A percentile compares a stretch with the other conserved stretches of the same genome.
Evolutionary conservation across 2,329 filamentous ascomycete genomes (phyloP).

Genomic region (Cordyceps fumosorosea): DNA sequence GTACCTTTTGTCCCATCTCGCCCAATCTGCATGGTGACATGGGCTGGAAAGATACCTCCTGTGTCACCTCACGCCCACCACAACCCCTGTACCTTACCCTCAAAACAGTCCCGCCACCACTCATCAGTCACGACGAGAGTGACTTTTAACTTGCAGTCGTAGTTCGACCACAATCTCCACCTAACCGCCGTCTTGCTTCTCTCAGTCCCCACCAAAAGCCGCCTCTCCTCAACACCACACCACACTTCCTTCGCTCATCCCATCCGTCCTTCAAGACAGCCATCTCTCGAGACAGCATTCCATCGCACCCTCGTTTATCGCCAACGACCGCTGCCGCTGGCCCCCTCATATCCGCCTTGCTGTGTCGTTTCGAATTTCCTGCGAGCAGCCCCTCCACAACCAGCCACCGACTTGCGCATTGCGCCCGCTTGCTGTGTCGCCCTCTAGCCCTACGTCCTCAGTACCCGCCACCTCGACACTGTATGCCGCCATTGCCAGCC

Average conservation of each 20-base stretch:
- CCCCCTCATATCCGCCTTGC: background rate
- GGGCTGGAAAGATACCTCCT: background rate
- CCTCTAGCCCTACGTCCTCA: background rate
- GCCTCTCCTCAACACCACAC: background rate
- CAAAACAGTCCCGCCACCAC: background rate
- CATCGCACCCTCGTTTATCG: background rate
- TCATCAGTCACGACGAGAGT: background rate
- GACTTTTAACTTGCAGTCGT: background rate
- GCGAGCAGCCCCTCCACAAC: background rate
- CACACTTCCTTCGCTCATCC: slow-evolving; percentile 1
- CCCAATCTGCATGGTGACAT: background rate
- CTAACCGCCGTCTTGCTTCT: background rate
- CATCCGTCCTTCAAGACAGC: background rate
- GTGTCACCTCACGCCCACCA: background rate
- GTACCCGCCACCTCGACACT: slow-evolving; percentile 2
- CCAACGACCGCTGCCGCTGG: background rate
- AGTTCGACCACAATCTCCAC: background rate
- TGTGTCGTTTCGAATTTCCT: background rate
- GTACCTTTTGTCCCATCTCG: background rate
- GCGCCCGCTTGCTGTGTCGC: slow-evolving; percentile 1
- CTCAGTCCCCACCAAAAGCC: slow-evolving; percentile 4
- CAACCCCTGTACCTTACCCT: background rate
- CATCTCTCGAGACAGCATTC: background rate
- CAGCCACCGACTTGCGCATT: slow-evolving; percentile 4
- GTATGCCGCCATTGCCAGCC: slow-evolving; percentile 3